A percentile compares a stretch with the other conserved stretches of the same genome.
Conservation (phyloP, 306 rosid species). For the Luffa acutangula region DNA sequence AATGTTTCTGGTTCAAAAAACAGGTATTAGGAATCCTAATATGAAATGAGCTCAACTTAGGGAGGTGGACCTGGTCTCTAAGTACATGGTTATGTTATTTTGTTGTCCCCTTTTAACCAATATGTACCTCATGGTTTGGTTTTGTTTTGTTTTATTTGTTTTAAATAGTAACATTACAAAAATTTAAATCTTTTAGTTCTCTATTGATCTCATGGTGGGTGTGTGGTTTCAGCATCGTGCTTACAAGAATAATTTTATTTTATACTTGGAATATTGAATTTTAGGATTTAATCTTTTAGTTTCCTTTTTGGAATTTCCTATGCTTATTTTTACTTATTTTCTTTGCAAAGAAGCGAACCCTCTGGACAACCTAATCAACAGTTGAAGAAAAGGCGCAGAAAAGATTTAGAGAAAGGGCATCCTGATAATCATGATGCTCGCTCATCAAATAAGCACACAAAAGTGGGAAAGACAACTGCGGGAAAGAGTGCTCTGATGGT, state of each 20-base stretch:
- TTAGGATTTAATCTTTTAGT: neutral
- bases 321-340: constrained; percentile 13
- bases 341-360: constrained; percentile 39
- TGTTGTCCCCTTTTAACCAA: neutral
- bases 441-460: constrained; percentile 46
- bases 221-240: neutral
- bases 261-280: neutral
- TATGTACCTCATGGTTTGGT: neutral
- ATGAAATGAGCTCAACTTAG: neutral
- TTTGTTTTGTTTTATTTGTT: neutral
- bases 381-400: constrained; percentile 90
- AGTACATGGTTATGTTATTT: neutral
- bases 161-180: neutral
- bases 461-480: constrained; percentile 49
- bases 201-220: neutral
- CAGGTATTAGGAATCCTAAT: neutral
- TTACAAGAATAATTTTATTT: neutral
- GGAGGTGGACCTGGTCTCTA: neutral
- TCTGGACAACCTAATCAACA: constrained; percentile 66
- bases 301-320: neutral
- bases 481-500: constrained; percentile 40
- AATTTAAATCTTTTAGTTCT: neutral
- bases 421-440: constrained; percentile 41
- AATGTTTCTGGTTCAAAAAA: neutral
- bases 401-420: constrained; percentile 56